These are phyloP conservation scores for Colletotrichum caudatum DNA, from an alignment of 2,329 filamentous ascomycete species.

Conservation along the genomic window DNA sequence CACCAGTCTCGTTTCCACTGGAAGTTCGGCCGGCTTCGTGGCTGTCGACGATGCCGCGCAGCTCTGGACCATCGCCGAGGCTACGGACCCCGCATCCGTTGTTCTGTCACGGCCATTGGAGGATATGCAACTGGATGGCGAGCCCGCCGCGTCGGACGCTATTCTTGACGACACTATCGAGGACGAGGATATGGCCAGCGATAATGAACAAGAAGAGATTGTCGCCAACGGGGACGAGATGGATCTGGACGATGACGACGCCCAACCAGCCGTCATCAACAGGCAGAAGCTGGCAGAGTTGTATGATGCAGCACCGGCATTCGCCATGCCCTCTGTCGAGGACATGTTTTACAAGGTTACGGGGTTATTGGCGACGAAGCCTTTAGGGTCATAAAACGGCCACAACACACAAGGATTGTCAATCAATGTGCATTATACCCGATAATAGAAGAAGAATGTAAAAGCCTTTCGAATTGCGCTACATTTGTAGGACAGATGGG, in stretches of 20 bases:
- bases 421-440: constrained; percentile 41
- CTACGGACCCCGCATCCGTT: constrained; percentile 65
- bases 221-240: constrained; percentile 57
- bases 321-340: constrained; percentile 77
- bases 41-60: constrained; percentile 81
- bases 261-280: constrained; percentile 71
- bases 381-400: constrained; percentile 50
- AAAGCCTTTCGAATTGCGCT: constrained; percentile 1
- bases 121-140: constrained; percentile 60
- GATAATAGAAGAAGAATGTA: constrained; percentile 37
- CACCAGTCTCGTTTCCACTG: constrained; percentile 74
- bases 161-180: constrained; percentile 47
- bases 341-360: constrained; percentile 82
- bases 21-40: constrained; percentile 77
- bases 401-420: constrained; percentile 25
- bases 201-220: constrained; percentile 55
- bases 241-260: constrained; percentile 61
- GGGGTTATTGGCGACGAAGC: constrained; percentile 71
- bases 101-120: constrained; percentile 67
- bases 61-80: constrained; percentile 72
- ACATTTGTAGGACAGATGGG: neutral
- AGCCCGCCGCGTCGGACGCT: constrained; percentile 44
- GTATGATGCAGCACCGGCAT: constrained; percentile 76
- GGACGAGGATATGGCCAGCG: constrained; percentile 58
- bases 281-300: constrained; percentile 77